Conservation (phyloP, 225 moss, liverwort and hornwort species). For the Marchantia paleacea region DNA sequence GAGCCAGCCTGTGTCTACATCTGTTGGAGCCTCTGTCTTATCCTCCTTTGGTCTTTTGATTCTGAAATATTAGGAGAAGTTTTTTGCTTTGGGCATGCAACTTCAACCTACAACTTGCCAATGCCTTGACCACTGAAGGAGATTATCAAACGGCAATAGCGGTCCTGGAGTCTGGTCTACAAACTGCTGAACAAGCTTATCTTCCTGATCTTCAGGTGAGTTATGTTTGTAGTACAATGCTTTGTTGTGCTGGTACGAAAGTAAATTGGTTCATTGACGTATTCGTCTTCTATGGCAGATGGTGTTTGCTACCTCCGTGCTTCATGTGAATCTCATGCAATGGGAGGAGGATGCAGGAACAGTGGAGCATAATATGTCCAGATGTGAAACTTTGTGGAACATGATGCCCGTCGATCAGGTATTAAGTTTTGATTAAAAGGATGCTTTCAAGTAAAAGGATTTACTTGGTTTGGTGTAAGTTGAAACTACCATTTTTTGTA, state of each 20-base stretch:
- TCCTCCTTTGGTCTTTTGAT: neutral
- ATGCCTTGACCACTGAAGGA: slow-evolving; percentile 76
- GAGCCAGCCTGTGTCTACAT: neutral
- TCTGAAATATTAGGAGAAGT: slow-evolving; percentile 48
- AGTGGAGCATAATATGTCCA: slow-evolving; percentile 53
- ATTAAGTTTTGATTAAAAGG: neutral
- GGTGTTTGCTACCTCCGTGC: slow-evolving; percentile 80
- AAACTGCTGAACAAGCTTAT: slow-evolving; percentile 54
- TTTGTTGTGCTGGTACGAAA: no score
- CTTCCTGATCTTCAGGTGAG: slow-evolving; percentile 79
- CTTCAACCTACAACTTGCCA: slow-evolving; percentile 91
- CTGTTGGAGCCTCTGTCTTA: neutral
- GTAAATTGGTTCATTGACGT: neutral
- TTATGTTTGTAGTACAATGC: neutral
- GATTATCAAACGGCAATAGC: slow-evolving; percentile 70
- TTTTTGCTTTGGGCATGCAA: slow-evolving; percentile 90
- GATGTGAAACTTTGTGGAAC: slow-evolving; percentile 67
- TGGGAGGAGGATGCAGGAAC: slow-evolving; percentile 72
- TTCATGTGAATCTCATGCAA: slow-evolving; percentile 91
- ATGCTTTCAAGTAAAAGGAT: neutral
- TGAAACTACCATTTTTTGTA: neutral
- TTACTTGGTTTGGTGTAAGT: neutral
- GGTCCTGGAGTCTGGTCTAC: slow-evolving; percentile 68
- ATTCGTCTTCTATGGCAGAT: slow-evolving; percentile 42
- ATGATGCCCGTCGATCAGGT: slow-evolving; percentile 58